Evolutionary conservation across 495 filamentous ascomycete genomes (phyloP).

Genomic region (Astrocystis sublimbata): DNA sequence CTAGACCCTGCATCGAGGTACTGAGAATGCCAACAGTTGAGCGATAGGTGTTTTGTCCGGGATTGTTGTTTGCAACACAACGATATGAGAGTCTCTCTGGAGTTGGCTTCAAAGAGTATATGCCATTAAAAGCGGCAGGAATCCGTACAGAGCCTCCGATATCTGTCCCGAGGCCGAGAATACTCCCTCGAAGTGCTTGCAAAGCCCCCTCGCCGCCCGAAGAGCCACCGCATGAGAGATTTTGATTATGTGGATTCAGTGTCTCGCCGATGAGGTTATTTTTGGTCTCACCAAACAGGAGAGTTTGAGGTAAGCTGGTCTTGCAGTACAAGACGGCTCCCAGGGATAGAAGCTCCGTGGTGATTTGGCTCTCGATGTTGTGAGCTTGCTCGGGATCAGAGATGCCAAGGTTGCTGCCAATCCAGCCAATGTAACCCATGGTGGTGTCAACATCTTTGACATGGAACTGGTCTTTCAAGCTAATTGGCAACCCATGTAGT

Average conservation of each 20-base stretch:
- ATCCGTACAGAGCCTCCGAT: constrained; percentile 69
- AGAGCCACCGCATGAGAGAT: constrained; percentile 62
- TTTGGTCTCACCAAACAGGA: constrained; percentile 54
- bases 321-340: constrained; percentile 65
- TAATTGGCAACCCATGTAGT: constrained; percentile 68
- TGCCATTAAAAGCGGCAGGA: constrained; percentile 59
- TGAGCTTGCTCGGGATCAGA: constrained; percentile 42
- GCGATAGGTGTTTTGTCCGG: constrained; percentile 36
- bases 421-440: constrained; percentile 37
- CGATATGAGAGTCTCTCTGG: constrained; percentile 55
- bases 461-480: constrained; percentile 67
- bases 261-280: constrained; percentile 70
- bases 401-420: constrained; percentile 28
- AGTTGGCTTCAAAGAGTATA: constrained; percentile 63
- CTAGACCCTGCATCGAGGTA: constrained; percentile 28
- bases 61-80: constrained; percentile 35
- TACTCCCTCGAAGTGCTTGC: constrained; percentile 43
- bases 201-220: constrained; percentile 63
- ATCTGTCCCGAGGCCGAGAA: constrained; percentile 60
- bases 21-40: constrained; percentile 32
- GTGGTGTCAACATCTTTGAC: constrained; percentile 56
- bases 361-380: constrained; percentile 46
- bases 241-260: constrained; percentile 61
- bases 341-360: constrained; percentile 35
- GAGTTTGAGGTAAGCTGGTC: constrained; percentile 61